Conservation (phyloP, 2,329 filamentous ascomycete genomes). For the Cercospora citrullina region DNA sequence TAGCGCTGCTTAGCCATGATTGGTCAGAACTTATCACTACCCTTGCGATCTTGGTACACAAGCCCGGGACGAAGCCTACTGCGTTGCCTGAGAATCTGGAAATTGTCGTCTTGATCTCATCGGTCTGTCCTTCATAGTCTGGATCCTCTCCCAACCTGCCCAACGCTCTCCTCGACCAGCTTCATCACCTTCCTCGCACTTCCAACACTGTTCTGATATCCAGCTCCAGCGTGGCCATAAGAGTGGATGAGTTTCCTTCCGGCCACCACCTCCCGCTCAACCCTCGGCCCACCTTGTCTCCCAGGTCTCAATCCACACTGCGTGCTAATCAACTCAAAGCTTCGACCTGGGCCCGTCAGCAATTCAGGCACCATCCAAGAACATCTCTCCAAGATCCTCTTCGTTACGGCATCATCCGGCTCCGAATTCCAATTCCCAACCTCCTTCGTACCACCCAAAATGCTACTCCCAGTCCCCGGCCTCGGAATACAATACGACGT, state of each 20-base stretch:
- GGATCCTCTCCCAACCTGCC: constrained; percentile 14
- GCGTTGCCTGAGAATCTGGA: background rate
- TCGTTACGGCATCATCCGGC: constrained; percentile 38
- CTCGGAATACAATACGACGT: constrained; percentile 48
- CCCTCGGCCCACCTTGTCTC: constrained; percentile 46
- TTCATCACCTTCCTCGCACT: constrained; percentile 31
- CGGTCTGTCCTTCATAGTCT: constrained; percentile 17
- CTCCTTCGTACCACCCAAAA: constrained; percentile 51
- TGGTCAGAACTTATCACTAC: background rate
- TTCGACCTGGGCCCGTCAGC: constrained; percentile 36
- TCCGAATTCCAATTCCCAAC: constrained; percentile 39
- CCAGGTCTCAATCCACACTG: constrained; percentile 49
- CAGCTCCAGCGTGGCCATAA: constrained; percentile 52
- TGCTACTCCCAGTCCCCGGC: constrained; percentile 43
- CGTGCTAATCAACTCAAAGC: constrained; percentile 47
- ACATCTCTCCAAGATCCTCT: constrained; percentile 42
- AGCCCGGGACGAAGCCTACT: background rate
- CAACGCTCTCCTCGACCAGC: constrained; percentile 35
- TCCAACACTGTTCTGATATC: constrained; percentile 42
- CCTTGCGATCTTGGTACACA: background rate
- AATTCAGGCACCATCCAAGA: constrained; percentile 41
- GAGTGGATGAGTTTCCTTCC: constrained; percentile 45
- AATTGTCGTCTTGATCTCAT: background rate
- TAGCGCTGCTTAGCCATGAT: background rate
- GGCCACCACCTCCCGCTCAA: constrained; percentile 43